A percentile compares a stretch with the other conserved stretches of the same genome.
Evolutionary conservation across 495 filamentous ascomycete species (phyloP).

Genomic region (Xylaria castorea): DNA sequence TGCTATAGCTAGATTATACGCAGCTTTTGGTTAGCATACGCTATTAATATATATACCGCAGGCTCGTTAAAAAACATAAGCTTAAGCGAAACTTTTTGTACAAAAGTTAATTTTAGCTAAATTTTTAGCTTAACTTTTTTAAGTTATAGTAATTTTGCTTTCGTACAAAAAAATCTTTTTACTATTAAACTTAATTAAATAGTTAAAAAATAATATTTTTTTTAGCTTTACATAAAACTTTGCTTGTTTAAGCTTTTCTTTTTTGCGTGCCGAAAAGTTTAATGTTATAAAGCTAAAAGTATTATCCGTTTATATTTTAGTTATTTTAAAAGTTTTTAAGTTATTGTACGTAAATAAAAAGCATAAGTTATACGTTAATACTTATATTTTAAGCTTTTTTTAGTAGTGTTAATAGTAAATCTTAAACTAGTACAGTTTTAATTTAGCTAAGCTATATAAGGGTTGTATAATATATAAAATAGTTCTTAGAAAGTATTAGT

Average conservation of each 20-base stretch:
- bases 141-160: background rate
- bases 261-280: background rate
- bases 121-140: background rate
- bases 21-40: background rate
- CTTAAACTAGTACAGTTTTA: background rate
- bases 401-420: background rate
- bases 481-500: background rate
- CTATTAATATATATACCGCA: background rate
- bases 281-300: background rate
- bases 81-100: too few relatives aligned
- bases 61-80: too few relatives aligned
- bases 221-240: background rate
- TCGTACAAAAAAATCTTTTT: background rate
- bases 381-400: background rate
- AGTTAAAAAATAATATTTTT: background rate
- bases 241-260: background rate
- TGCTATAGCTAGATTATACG: too few relatives aligned
- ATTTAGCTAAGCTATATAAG: background rate
- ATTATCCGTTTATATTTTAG: background rate
- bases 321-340: background rate
- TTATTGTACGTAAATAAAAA: background rate
- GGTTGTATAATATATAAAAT: slow-evolving; percentile 11
- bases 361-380: background rate
- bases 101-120: too few relatives aligned
- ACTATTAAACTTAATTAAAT: slow-evolving; percentile 2